These are phyloP conservation scores for Dicorynia guianensis DNA, from an alignment of 306 rosid species.

Conservation along the genomic window DNA sequence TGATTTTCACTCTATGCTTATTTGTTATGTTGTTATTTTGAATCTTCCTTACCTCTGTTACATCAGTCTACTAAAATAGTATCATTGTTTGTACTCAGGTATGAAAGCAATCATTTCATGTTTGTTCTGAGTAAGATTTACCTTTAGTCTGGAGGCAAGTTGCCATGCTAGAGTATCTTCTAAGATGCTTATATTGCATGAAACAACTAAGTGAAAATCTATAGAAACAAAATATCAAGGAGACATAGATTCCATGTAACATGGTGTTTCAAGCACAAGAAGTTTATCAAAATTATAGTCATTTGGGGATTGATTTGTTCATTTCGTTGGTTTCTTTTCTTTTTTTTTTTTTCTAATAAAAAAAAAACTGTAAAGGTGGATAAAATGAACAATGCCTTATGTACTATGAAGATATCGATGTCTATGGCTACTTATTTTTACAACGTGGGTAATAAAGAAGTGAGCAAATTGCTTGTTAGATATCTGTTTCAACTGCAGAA, in stretches of 20 bases:
- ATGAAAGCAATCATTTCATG: background rate
- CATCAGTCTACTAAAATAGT: background rate
- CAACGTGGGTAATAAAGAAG: background rate
- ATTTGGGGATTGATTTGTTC: background rate
- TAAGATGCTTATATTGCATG: background rate
- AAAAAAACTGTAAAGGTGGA: background rate
- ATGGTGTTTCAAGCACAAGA: background rate
- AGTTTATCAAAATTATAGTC: background rate
- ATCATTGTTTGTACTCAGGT: conserved; percentile 17
- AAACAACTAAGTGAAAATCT: background rate
- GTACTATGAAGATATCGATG: conserved; percentile 3
- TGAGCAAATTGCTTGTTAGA: background rate
- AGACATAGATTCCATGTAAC: background rate
- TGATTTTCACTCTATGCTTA: conserved; percentile 29
- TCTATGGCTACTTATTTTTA: background rate
- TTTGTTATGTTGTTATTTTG: conserved; percentile 5
- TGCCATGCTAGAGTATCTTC: background rate
- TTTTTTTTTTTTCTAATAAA: no score
- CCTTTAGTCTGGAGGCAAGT: background rate
- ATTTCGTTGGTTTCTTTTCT: no score
- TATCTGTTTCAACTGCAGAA: background rate
- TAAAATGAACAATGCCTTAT: background rate
- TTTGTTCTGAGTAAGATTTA: background rate
- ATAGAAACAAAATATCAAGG: conserved; percentile 12
- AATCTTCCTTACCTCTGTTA: background rate